A percentile compares a stretch with the other conserved stretches of the same genome.
These are phyloP conservation scores for Vitis vinifera DNA, from an alignment of 164 flowering plant genomes.

Conservation along the genomic window ASM3070453v1 NC_081805.1:11594501-11595000, in stretches of 20 bases:
- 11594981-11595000: slow-evolving; percentile 19
- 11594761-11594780: slow-evolving; percentile 53
- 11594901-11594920: not conserved
- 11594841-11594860: not conserved
- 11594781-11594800: slow-evolving; percentile 88
- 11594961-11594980: slow-evolving; percentile 94
- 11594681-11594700: not conserved
- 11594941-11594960: slow-evolving; percentile 69
- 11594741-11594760: slow-evolving; percentile 1
- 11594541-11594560: too few species aligned
- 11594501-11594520: too few species aligned
- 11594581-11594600: slow-evolving; percentile 55
- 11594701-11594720: not conserved
- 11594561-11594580: not conserved
- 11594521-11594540: too few species aligned
- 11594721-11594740: not conserved
- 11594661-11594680: slow-evolving; percentile 79
- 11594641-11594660: slow-evolving; percentile 94
- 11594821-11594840: slow-evolving; percentile 82
- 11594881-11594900: not conserved
- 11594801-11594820: slow-evolving; percentile 90
- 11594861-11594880: not conserved
- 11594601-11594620: slow-evolving; percentile 88
- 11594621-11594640: slow-evolving; percentile 98
- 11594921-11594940: slow-evolving; percentile 72